A percentile compares a stretch with the other conserved stretches of the same genome.
phyloP scores from a whole-genome alignment of 2,329 filamentous ascomycete species.

The Samsoniella hepiali region DNA sequence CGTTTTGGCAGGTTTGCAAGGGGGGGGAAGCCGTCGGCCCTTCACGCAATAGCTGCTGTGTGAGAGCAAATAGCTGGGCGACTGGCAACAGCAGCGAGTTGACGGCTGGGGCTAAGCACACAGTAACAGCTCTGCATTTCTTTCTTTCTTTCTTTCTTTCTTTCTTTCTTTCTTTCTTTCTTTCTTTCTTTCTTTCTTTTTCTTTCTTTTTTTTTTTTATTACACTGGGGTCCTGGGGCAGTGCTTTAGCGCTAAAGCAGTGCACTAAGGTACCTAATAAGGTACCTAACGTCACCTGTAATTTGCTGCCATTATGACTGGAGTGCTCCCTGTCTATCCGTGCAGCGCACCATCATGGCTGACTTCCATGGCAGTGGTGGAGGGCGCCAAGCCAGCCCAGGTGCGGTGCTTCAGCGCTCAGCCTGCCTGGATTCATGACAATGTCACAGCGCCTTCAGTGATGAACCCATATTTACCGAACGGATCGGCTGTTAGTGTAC shows the following conservation, averaged over 20 bases:
- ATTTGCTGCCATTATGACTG: not conserved
- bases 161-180: conserved; percentile 4
- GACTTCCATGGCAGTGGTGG: too few relatives aligned
- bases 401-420: not conserved
- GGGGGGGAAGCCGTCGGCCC: too few relatives aligned
- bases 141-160: conserved; percentile 1
- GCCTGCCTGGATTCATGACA: not conserved
- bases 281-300: not conserved
- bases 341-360: too few relatives aligned
- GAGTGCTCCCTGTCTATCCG: not conserved
- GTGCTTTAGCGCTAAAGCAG: conserved; percentile 1
- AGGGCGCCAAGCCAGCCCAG: too few relatives aligned
- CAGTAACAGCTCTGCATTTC: not conserved
- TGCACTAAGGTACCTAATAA: not conserved
- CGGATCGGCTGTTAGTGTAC: not conserved
- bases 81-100: conserved; percentile 10
- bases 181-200: conserved; percentile 1
- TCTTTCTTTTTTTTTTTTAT: conserved; percentile 1
- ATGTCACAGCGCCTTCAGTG: too few relatives aligned
- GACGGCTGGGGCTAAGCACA: not conserved
- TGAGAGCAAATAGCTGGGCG: not conserved
- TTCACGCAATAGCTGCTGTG: too few relatives aligned
- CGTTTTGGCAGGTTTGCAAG: too few relatives aligned
- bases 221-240: not conserved
- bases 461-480: too few relatives aligned